A percentile compares a stretch with the other conserved stretches of the same genome.
Conservation (phyloP, 176 grass and related monocot species). For the Oryza nivara region DNA sequence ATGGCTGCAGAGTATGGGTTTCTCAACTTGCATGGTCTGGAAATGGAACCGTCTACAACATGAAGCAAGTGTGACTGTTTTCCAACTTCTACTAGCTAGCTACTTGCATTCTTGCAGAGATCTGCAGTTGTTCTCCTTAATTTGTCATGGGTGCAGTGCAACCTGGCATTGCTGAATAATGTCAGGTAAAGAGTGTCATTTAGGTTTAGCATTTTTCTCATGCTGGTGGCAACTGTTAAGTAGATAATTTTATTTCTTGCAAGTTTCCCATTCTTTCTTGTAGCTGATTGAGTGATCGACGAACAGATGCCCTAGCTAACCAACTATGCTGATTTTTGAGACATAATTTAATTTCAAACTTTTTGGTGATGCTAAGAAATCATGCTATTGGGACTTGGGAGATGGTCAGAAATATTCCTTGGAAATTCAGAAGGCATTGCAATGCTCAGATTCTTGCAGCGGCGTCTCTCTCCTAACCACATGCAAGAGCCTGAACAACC, state of each 20-base stretch:
- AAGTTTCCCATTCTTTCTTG: no score
- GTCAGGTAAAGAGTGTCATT: background rate
- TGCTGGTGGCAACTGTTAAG: background rate
- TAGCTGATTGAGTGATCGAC: no score
- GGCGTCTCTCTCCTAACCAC: no score
- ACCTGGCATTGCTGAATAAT: background rate
- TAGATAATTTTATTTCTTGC: background rate
- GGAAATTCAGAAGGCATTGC: background rate
- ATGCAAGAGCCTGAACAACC: background rate
- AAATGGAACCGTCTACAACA: constrained; percentile 5
- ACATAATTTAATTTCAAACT: background rate
- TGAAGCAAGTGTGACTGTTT: background rate
- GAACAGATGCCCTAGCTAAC: no score
- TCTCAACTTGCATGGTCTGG: constrained; percentile 32
- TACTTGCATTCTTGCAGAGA: background rate
- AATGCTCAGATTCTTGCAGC: background rate
- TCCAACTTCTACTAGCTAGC: background rate
- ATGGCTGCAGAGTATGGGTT: background rate
- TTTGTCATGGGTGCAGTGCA: background rate
- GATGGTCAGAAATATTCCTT: background rate
- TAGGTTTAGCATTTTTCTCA: background rate
- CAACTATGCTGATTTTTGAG: no score
- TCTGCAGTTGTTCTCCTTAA: constrained; percentile 21
- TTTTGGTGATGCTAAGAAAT: background rate
- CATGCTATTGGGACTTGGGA: background rate